Evolutionary conservation across 768 basidiomycete species (phyloP), one percentile per base, ranked within the genome.

Genomic region (Lactarius trivialis): DNA sequence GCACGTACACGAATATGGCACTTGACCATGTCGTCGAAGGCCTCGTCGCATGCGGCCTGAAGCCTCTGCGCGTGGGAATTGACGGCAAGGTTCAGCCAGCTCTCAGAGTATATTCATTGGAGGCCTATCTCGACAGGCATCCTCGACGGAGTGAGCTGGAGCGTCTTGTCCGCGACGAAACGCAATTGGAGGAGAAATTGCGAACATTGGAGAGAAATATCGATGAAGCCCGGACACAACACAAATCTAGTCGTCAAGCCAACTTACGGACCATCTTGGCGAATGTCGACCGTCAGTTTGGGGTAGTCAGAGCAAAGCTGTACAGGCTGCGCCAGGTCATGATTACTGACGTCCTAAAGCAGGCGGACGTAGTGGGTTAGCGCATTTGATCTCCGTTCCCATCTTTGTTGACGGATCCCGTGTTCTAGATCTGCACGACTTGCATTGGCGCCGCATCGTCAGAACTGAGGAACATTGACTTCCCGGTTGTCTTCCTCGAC

Each of bases 1-100:
- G 91, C 72, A 94, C 94, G 0, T 96, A 91, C 70, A 97, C 95
- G 43, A 95, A 97, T 67, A 90, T 85, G 21, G 93, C 95, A 0
- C 92, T 95, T 21, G 93, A 97, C 71, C 91, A 95, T 67, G 83
- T 97, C 9, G 84, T 94, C 39, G 85, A 88, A 69, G 89, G 89
- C 0, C 77, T 94, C 28, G 78, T 77, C 9, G 72, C 74, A 7
- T 76, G 80, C 1, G 82, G 84, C 4, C 72, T 95, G 51, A 85
- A 84, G 64, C 86, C 93, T 1, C 74, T 96, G 1, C 88, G 95
- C 2, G 79, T 93, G 24, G 92, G 91, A 3, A 82, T 79, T 49
- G 78, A 76, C 12, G 83, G 82, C 26, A 81, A 81, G 53, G 82
- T 91, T 53, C 80, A 81, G 26, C 71, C 79, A 1, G 80, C 83